Base-by-base conservation (phyloP, 2,329 filamentous ascomycete genomes). In the Didymella segeticola region DNA sequence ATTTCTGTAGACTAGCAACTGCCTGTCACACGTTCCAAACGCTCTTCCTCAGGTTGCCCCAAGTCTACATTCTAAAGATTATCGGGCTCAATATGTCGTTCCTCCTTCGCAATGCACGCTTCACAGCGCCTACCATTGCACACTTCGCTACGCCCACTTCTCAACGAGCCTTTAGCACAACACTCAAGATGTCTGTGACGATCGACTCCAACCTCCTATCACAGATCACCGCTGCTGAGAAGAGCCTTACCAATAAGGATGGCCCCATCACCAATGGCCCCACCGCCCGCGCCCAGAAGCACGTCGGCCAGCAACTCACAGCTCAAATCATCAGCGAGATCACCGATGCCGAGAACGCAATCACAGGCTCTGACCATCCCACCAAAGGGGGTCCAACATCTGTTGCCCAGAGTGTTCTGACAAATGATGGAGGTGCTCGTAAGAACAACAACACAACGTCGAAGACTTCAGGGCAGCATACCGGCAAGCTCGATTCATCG, bases 231-330 rank as follows among this genome's bases (percentile, higher is more conserved):
- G 62, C 67, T 1, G 73, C 74, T 1, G 77, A 79, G 57, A 77
- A 74, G 50, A 59, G 67, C 17, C 48, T 78, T 38, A 78, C 77
- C 0, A 70, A 75, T 12, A 58, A 68, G 50, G 63, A 68, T 4
- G 47, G 64, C 7, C 76, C 77, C 7, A 65, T 72, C 2, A 63
- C 67, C 45, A 71, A 70, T 6, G 77, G 77, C 1, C 77, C 77
- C 1, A 79, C 76, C 0, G 75, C 77, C 4, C 67, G 70, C 39
- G 77, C 77, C 0, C 77, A 79, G 60, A 70, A 69, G 33, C 76
- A 79, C 48, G 62, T 49, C 17, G 64, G 64, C 37, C 54, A 67
- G 26, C 46, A 58, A 29, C 71, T 79, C 39, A 74, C 67, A 14
- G 47, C 65, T 2, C 46, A 73, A 51, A 68, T 69, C 37, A 60